These are phyloP conservation scores for Ilyonectria mors-panacis DNA, from an alignment of 2,329 filamentous ascomycete species.

Conservation along the genomic window DNA sequence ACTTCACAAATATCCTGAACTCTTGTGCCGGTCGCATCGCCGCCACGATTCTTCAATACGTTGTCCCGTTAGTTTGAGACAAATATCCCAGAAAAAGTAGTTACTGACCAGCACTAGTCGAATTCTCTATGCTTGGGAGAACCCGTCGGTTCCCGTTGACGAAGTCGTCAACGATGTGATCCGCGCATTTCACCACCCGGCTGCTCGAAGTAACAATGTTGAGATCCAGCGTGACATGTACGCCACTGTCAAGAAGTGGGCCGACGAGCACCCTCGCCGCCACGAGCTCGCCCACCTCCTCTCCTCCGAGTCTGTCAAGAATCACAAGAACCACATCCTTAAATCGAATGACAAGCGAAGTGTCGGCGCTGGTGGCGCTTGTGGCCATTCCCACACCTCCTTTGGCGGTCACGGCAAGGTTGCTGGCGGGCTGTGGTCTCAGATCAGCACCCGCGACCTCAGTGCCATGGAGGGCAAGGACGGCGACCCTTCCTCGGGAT, in stretches of 20 bases:
- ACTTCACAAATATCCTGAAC: constrained; percentile 86
- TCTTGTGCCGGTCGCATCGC: constrained; percentile 83
- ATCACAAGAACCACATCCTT: constrained; percentile 83
- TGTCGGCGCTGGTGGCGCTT: constrained; percentile 49
- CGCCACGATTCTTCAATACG: constrained; percentile 84
- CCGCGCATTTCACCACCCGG: constrained; percentile 91
- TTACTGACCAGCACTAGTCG: constrained; percentile 64
- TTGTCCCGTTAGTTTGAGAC: constrained; percentile 75
- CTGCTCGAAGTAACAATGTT: constrained; percentile 79
- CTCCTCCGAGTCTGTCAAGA: constrained; percentile 85
- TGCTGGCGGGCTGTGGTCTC: constrained; percentile 72
- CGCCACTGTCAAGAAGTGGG: constrained; percentile 86
- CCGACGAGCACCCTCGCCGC: constrained; percentile 76
- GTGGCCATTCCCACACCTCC: constrained; percentile 60
- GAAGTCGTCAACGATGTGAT: constrained; percentile 88
- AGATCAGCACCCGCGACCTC: constrained; percentile 72
- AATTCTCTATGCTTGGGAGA: constrained; percentile 93
- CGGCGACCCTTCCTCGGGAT: constrained; percentile 54
- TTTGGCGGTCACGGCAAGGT: constrained; percentile 70
- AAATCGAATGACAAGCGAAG: constrained; percentile 51
- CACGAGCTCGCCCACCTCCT: constrained; percentile 81
- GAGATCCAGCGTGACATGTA: constrained; percentile 94
- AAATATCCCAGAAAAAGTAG: not conserved
- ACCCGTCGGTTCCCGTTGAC: constrained; percentile 84
- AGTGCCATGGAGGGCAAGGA: constrained; percentile 68